Conservation (phyloP, 495 filamentous ascomycete genomes). For the Trichoderma orchidacearum region DNA sequence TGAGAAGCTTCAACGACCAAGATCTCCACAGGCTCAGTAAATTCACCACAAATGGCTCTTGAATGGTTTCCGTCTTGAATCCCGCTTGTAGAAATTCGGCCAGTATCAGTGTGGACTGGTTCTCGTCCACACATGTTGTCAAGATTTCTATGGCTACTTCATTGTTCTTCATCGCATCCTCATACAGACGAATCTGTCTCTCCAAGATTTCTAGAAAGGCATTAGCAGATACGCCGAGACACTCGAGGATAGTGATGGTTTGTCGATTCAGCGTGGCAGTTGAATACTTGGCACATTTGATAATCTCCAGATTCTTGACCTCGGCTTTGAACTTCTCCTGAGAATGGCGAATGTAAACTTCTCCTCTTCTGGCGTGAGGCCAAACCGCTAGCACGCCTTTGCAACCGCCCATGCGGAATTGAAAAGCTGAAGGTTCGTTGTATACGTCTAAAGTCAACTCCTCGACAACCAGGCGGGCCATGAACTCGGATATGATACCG, state of each 20-base stretch:
- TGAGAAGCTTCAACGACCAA: slow-evolving; percentile 74
- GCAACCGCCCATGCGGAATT: slow-evolving; percentile 82
- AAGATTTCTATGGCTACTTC: slow-evolving; percentile 50
- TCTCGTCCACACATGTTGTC: slow-evolving; percentile 67
- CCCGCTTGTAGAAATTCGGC: slow-evolving; percentile 64
- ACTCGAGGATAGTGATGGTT: slow-evolving; percentile 69
- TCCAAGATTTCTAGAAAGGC: slow-evolving; percentile 56
- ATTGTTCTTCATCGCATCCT: slow-evolving; percentile 52
- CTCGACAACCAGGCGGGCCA: slow-evolving; percentile 53
- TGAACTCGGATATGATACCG: slow-evolving; percentile 72
- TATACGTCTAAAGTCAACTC: slow-evolving; percentile 43
- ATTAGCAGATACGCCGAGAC: slow-evolving; percentile 54
- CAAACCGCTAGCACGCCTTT: slow-evolving; percentile 78
- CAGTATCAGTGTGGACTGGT: slow-evolving; percentile 61
- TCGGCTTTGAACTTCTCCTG: slow-evolving; percentile 76
- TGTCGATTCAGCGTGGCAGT: slow-evolving; percentile 76
- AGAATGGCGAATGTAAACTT: slow-evolving; percentile 66
- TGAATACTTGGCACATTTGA: slow-evolving; percentile 62
- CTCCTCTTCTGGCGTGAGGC: slow-evolving; percentile 40
- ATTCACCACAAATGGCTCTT: slow-evolving; percentile 72
- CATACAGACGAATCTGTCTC: slow-evolving; percentile 47
- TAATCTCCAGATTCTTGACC: slow-evolving; percentile 67
- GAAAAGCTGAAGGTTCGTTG: slow-evolving; percentile 61
- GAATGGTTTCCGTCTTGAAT: slow-evolving; percentile 47
- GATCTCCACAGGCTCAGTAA: slow-evolving; percentile 63